Evolutionary conservation across 2,329 filamentous ascomycete species (phyloP).

Genomic region (Didymella lethalis): DNA sequence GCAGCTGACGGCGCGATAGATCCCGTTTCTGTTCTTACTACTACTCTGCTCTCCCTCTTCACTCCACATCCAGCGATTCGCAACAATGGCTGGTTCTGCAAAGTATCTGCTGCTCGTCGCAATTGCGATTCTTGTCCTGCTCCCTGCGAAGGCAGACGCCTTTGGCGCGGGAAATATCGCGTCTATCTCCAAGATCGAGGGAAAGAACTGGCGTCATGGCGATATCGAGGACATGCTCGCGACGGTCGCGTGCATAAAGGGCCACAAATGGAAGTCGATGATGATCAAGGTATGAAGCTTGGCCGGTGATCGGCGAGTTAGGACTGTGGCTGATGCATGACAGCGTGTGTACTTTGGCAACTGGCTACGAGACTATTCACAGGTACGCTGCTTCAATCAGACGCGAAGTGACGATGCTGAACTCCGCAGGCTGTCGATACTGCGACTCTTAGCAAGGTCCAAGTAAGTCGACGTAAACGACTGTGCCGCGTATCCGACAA

Average conservation of each 20-base stretch:
- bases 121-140: constrained; percentile 48
- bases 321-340: constrained; percentile 26
- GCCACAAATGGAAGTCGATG: constrained; percentile 54
- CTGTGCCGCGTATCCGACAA: constrained; percentile 25
- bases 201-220: constrained; percentile 62
- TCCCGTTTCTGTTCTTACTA: constrained; percentile 9
- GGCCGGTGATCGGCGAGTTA: constrained; percentile 2
- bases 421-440: constrained; percentile 61
- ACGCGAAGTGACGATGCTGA: constrained; percentile 49
- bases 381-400: constrained; percentile 53
- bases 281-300: constrained; percentile 53
- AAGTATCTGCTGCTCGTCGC: constrained; percentile 49
- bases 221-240: constrained; percentile 62
- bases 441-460: constrained; percentile 62
- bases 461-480: constrained; percentile 31
- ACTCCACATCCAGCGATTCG: constrained; percentile 5
- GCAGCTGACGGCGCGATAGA: constrained; percentile 21
- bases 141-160: constrained; percentile 48
- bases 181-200: constrained; percentile 52
- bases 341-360: constrained; percentile 56
- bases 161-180: constrained; percentile 60
- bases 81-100: constrained; percentile 44
- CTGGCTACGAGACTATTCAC: constrained; percentile 61
- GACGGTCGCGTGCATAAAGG: constrained; percentile 56
- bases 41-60: constrained; percentile 17